Base-by-base conservation (phyloP, 2,329 filamentous ascomycete genomes). In the Fusarium pseudocircinatum region DNA sequence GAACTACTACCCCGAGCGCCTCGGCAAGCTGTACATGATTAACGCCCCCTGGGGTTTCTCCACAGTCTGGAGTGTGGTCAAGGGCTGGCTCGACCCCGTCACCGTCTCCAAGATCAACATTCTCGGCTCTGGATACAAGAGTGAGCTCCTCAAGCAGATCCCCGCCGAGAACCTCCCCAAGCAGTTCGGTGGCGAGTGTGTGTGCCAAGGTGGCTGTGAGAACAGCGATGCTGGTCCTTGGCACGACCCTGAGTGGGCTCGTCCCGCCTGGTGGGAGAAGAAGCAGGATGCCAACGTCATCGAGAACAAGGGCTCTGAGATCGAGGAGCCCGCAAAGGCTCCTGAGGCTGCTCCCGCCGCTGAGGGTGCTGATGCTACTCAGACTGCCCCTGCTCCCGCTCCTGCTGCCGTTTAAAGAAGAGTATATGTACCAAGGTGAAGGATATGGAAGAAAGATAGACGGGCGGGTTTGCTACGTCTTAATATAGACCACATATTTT, bases 1-100 rank as follows among this genome's bases (percentile, higher is more conserved):
- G 85, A 97, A 98, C 89, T 97, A 98, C 90, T 99, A 99, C 86
- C 96, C 96, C 13, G 96, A 99, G 88, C 94, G 96, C 67, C 88
- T 99, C 67, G 96, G 96, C 80, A 95, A 95, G 85, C 89, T 99
- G 81, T 99, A 97, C 88, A 86, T 99, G 78, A 98, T 99, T 91
- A 99, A 99, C 85, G 94, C 96, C 7, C 95, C 95, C 26, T 98
- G 95, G 95, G 95, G 95, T 32, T 98, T 98, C 88, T 92, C 92
- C 70, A 89, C 89, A 76, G 93, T 95, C 72, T 99, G 96, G 89
- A 88, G 85, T 81, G 88, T 97, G 65, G 90, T 98, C 84, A 98
- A 97, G 89, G 91, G 91, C 75, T 98, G 96, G 90, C 89, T 99
- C 79, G 96, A 99, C 85, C 96, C 96, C 58, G 95, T 99, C 79